Evolutionary conservation across 2,329 filamentous ascomycete species (phyloP).

Genomic region (Xenoacremonium recifei): DNA sequence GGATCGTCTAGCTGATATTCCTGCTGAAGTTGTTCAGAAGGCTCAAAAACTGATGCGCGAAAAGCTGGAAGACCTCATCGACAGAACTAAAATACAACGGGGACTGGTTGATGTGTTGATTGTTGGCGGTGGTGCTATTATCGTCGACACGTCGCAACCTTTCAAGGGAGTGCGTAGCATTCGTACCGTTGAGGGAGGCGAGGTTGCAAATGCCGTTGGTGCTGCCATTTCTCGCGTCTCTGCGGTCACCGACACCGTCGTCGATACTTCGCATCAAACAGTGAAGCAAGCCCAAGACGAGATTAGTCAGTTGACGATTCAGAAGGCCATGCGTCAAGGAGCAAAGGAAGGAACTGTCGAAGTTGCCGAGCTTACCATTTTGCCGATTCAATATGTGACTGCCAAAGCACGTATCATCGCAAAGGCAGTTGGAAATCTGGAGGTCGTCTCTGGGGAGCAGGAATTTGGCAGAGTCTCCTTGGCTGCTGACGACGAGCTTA

Average conservation of each 20-base stretch:
- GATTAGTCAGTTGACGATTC: no score
- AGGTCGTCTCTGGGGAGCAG: no score
- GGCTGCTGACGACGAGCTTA: no score
- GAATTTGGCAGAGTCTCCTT: no score
- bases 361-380: no score
- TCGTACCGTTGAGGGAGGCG: background rate
- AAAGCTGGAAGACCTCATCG: slow-evolving; percentile 2
- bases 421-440: no score
- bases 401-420: no score
- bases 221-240: slow-evolving; percentile 4
- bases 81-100: slow-evolving; percentile 7
- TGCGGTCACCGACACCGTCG: slow-evolving; percentile 3
- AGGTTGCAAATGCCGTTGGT: slow-evolving; percentile 9
- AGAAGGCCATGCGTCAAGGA: no score
- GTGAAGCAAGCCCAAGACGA: no score
- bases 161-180: slow-evolving; percentile 3
- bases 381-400: no score
- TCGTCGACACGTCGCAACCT: slow-evolving; percentile 16
- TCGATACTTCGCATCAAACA: slow-evolving; percentile 3
- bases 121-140: slow-evolving; percentile 6
- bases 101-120: slow-evolving; percentile 5
- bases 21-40: background rate
- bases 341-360: no score
- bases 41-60: slow-evolving; percentile 1
- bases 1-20: slow-evolving; percentile 1